Evolutionary conservation across 768 basidiomycete genomes (phyloP).

Genomic region (Serendipita vermifera): DNA sequence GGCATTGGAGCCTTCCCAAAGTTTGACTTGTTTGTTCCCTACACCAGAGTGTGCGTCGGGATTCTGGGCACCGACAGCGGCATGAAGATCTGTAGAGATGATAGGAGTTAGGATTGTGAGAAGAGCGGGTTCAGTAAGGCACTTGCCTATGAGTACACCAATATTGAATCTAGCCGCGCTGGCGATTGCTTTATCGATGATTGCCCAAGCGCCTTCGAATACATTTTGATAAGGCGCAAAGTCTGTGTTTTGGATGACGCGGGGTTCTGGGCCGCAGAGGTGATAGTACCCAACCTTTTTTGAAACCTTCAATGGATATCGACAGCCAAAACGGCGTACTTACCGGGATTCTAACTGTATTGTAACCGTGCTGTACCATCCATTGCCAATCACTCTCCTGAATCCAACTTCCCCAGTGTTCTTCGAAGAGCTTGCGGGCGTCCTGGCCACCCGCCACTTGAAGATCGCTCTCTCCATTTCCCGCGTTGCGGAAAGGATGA

Average conservation of each 20-base stretch:
- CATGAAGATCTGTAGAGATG: conserved; percentile 44
- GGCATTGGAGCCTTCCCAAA: conserved; percentile 22
- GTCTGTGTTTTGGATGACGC: conserved; percentile 50
- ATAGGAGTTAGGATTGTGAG: neutral
- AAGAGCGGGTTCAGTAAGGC: neutral
- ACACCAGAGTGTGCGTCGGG: conserved; percentile 53
- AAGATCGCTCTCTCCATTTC: conserved; percentile 45
- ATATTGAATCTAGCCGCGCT: conserved; percentile 44
- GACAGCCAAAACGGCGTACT: conserved; percentile 17
- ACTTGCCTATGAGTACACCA: conserved; percentile 60
- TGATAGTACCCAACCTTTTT: conserved; percentile 62
- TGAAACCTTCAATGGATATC: neutral
- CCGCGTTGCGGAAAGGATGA: conserved; percentile 41
- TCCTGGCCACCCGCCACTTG: conserved; percentile 48
- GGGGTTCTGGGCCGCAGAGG: conserved; percentile 43
- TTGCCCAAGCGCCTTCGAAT: conserved; percentile 53
- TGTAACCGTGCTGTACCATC: conserved; percentile 41
- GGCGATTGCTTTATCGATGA: conserved; percentile 46
- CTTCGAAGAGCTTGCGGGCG: conserved; percentile 31
- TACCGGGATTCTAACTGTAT: conserved; percentile 50
- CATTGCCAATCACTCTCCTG: conserved; percentile 35
- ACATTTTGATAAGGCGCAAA: conserved; percentile 40
- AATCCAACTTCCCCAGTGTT: conserved; percentile 7
- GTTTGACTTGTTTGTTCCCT: conserved; percentile 15
- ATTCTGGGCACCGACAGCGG: conserved; percentile 67